Evolutionary conservation across 2,329 filamentous ascomycete genomes (phyloP).

Genomic region (Xylaria hypoxylon): DNA sequence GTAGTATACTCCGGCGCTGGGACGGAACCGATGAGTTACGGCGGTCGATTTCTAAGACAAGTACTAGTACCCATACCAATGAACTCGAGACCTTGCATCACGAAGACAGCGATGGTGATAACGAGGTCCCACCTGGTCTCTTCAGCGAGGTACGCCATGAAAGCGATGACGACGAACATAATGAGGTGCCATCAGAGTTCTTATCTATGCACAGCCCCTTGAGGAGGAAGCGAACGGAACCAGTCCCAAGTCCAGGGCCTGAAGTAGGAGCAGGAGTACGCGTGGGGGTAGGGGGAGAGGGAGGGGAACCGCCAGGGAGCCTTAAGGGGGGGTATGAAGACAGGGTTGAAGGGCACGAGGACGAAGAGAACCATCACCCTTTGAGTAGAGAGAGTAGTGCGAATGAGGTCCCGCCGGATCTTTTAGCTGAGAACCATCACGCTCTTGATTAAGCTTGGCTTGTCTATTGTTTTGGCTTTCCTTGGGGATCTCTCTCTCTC

Average conservation of each 20-base stretch:
- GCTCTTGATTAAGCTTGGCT: slow-evolving; percentile 6
- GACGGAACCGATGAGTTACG: slow-evolving; percentile 49
- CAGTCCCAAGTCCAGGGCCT: not conserved
- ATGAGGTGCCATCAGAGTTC: slow-evolving; percentile 55
- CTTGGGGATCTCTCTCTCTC: not conserved
- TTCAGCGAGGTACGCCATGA: slow-evolving; percentile 36
- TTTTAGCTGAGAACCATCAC: slow-evolving; percentile 43
- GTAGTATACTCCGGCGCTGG: slow-evolving; percentile 53
- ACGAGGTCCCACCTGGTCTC: slow-evolving; percentile 41
- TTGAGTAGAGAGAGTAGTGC: slow-evolving; percentile 43
- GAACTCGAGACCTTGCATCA: not conserved
- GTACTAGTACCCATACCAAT: not conserved
- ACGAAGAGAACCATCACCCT: slow-evolving; percentile 19
- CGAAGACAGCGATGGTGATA: slow-evolving; percentile 33
- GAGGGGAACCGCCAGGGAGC: not conserved
- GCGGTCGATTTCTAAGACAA: slow-evolving; percentile 50
- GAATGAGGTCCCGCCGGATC: slow-evolving; percentile 46
- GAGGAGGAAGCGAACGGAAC: slow-evolving; percentile 10
- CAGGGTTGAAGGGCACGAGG: not conserved
- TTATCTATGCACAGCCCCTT: slow-evolving; percentile 57
- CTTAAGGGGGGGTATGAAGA: not conserved
- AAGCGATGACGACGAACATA: slow-evolving; percentile 46
- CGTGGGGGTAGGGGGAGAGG: not conserved
- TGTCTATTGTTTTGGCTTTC: not conserved
- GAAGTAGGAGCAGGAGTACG: not conserved